Conservation (phyloP, 2,329 filamentous ascomycete species). For the Endocalyx cinctus region DNA sequence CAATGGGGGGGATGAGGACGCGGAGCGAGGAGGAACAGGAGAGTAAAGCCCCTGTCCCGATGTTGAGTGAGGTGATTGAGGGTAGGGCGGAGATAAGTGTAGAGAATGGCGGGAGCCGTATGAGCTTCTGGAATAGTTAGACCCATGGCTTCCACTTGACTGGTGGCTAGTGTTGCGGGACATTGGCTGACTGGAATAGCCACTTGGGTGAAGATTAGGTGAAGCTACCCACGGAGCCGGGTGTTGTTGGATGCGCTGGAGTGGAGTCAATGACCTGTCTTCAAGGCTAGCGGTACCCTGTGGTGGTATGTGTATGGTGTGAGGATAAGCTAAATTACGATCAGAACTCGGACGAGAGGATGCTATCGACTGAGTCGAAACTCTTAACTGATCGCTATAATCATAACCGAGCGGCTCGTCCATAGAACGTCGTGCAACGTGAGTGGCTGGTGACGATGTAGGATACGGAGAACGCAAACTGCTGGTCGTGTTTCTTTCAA, state of each 20-base stretch:
- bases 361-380: background rate
- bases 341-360: constrained; percentile 8
- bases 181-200: constrained; percentile 48
- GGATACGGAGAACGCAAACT: constrained; percentile 18
- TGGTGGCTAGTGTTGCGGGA: constrained; percentile 40
- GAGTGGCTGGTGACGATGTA: background rate
- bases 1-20: constrained; percentile 18
- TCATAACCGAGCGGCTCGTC: constrained; percentile 3
- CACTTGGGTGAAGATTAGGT: constrained; percentile 23
- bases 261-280: background rate
- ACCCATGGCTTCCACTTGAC: constrained; percentile 26
- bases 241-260: constrained; percentile 10
- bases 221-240: constrained; percentile 17
- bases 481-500: constrained; percentile 23
- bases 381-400: constrained; percentile 1
- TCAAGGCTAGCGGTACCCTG: constrained; percentile 13
- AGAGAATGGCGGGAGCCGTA: constrained; percentile 1
- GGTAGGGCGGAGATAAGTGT: constrained; percentile 5
- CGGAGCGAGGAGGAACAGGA: constrained; percentile 4
- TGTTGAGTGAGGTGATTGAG: constrained; percentile 4
- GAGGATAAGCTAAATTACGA: constrained; percentile 16
- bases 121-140: constrained; percentile 11
- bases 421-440: background rate
- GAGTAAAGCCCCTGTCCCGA: constrained; percentile 3
- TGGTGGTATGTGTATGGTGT: constrained; percentile 15